These are phyloP conservation scores for Globisporangium ultimum DNA, from an alignment of 352 stramenopile genomes.

Conservation along the genomic window DNA sequence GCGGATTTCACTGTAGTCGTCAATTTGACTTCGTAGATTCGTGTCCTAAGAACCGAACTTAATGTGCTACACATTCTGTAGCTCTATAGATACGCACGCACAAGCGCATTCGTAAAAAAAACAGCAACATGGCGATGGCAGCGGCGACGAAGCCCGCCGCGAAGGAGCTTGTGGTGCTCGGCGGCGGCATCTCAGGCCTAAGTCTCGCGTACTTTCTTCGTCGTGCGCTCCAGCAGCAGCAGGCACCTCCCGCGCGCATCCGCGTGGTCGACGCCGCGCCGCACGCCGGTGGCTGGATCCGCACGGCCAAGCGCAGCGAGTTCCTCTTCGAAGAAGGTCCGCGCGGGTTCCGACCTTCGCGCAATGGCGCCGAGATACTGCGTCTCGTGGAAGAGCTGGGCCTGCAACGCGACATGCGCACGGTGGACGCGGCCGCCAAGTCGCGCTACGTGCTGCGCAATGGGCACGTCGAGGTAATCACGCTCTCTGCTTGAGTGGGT, in stretches of 20 bases:
- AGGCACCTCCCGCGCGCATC: conserved; percentile 31
- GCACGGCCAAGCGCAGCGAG: conserved; percentile 43
- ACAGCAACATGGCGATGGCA: neutral
- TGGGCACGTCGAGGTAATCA: conserved; percentile 54
- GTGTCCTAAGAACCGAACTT: too few relatives aligned
- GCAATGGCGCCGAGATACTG: conserved; percentile 84
- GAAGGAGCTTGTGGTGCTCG: conserved; percentile 74
- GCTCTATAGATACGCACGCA: too few relatives aligned
- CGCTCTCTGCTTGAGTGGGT: neutral
- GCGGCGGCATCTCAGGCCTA: conserved; percentile 77
- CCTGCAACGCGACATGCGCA: conserved; percentile 61
- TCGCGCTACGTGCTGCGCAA: conserved; percentile 75
- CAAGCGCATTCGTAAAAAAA: too few relatives aligned
- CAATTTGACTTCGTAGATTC: too few relatives aligned
- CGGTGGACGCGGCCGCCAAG: conserved; percentile 55
- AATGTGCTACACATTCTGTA: too few relatives aligned
- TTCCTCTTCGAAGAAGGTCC: conserved; percentile 86
- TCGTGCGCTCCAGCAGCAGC: conserved; percentile 30
- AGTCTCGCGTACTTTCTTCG: conserved; percentile 77
- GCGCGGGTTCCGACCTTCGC: conserved; percentile 78
- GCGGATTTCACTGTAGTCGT: too few relatives aligned
- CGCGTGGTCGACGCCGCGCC: conserved; percentile 65
- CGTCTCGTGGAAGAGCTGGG: conserved; percentile 75
- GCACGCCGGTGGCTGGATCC: conserved; percentile 63
- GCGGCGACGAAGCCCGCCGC: conserved; percentile 1